These are phyloP conservation scores for Spergularia azorica DNA, from an alignment of 179 eudicot genomes.

Conservation along the genomic window DNA sequence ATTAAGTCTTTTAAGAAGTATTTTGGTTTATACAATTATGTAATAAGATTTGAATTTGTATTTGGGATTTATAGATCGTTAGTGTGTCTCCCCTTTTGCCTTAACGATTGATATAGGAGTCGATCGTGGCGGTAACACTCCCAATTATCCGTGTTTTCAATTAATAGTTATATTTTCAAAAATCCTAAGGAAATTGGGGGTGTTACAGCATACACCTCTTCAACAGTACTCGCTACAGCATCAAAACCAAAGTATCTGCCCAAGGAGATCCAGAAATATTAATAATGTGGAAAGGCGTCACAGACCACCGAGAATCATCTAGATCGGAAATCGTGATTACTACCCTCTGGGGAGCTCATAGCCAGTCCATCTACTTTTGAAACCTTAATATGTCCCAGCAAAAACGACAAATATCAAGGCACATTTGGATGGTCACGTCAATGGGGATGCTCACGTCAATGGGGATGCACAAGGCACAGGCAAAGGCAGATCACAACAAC, in stretches of 20 bases:
- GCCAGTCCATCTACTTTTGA: slow-evolving; percentile 87
- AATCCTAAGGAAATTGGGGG: too few relatives aligned
- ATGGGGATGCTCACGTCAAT: slow-evolving; percentile 11
- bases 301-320: not conserved
- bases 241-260: slow-evolving; percentile 83
- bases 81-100: too few relatives aligned
- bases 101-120: too few relatives aligned
- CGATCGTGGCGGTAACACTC: too few relatives aligned
- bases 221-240: slow-evolving; percentile 96
- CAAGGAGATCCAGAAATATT: slow-evolving; percentile 7
- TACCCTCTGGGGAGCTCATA: slow-evolving; percentile 85
- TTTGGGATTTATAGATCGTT: too few relatives aligned
- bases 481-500: not conserved
- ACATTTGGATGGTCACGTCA: too few relatives aligned
- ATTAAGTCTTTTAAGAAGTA: too few relatives aligned
- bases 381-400: slow-evolving; percentile 89
- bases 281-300: not conserved
- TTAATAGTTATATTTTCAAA: too few relatives aligned
- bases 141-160: too few relatives aligned
- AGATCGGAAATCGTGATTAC: not conserved
- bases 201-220: slow-evolving; percentile 79
- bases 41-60: too few relatives aligned
- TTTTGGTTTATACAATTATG: too few relatives aligned
- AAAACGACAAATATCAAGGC: slow-evolving; percentile 79
- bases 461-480: not conserved